Evolutionary conservation across 139 green algal species (phyloP), one percentile per base, ranked within the genome.

Genomic region (Volvox reticuliferus): DNA sequence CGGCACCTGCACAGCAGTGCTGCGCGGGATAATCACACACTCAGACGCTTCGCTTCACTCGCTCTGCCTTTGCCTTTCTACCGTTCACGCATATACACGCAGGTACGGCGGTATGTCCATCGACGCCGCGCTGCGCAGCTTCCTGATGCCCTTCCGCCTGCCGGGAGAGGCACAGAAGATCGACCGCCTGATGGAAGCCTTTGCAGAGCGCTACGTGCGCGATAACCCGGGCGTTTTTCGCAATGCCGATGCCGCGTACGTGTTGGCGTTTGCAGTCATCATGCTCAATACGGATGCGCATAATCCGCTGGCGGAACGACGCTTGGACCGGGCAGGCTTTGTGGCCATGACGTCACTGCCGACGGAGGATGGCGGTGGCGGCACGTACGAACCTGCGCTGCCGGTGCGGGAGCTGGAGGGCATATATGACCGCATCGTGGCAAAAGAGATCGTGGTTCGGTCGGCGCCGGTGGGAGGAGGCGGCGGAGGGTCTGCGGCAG

Each of bases 271-370:
- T 88, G 96, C 98, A 32, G 95, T 98, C 62, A 98, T 99, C 94
- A 99, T 99, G 97, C 96, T 99, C 79, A 99, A 99, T 95, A 99
- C 98, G 6, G 98, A 99, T 87, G 97, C 96, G 3, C 98, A 99
- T 96, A 99, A 99, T 92, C 97, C 97, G 5, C 94, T 97, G 88
- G 97, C 96, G n/a, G 97, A 98, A 87, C 94, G 96, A 19, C 95
- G 96, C 36, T 95, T 99, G 87, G 92, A 75, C 33, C 88, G 92
- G 63, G 92, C 94, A 18, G 96, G 98, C 86, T 99, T 99, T 93
- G 96, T 98, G 81, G 88, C 90, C 55, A 99, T 99, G 97, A 96
- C 95, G 85, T 86, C n/a, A 17, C 30, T 82, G 26, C 61, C 33
- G 33, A 30, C 55, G 32, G 84, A 84, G 33, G 86, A 89, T 75